Evolutionary conservation across 1,139 yeast species (phyloP), one percentile per base, ranked within the genome.

Genomic region (Taiozyma sp.): DNA sequence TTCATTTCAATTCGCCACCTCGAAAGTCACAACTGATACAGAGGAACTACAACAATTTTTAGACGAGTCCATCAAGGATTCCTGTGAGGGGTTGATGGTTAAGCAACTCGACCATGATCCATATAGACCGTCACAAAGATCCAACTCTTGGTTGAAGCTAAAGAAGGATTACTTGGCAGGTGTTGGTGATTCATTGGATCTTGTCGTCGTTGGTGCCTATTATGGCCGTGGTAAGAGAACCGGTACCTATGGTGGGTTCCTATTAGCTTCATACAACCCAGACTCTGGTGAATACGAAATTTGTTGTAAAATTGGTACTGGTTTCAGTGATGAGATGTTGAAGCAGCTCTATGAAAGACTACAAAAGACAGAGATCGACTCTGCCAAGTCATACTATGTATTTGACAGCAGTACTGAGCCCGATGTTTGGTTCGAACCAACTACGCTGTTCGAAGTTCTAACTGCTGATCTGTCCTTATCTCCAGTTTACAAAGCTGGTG

Each of bases 51-150:
- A 93, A 66, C 67, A 68, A n/a, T 93, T 91, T 62, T 73, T 93
- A 56, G 98, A 93, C 63, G 89, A 89, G 63, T 85, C 96, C 8
- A 88, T 95, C 29, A 84, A 85, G 61, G 95, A 88, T 62, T 75
- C 91, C 22, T 95, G 99, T 66, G 99, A 93, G 68, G 99, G 99
- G 0, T 75, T 93, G 47, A 93, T 93, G 99, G 93, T 93, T 45
- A 93, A 93, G 65, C 83, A 89, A 71, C 72, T 93, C 41, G 84
- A 88, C 54, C 95, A 97, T 0, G 67, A 68, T 8, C 97, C 90
- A 48, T 93, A 93, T 66, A 97, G 93, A 68, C 99, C 99, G 10
- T 88, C 96, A 37, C 91, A 91, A 67, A 77, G 99, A 64, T 88
- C 96, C 11, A 75, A 97, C 53, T 91, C 93, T 68, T 93, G 99